A percentile compares a stretch with the other conserved stretches of the same genome.
Conservation (phyloP, 345 rosid genomes). For the Hibiscus mutabilis region DNA sequence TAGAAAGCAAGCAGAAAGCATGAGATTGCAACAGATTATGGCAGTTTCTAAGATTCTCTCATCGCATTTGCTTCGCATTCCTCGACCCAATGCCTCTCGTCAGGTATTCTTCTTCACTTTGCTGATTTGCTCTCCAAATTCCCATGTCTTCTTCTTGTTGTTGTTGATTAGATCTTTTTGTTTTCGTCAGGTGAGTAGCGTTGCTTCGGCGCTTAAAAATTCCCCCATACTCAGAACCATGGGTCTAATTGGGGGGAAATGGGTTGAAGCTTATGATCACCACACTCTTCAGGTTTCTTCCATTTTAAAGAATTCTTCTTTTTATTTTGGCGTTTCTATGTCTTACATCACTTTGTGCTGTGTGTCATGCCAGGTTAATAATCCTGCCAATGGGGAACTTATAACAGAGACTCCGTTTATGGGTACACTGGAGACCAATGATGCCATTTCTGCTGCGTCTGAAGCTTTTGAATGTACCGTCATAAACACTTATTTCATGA, state of each 20-base stretch:
- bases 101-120: background rate
- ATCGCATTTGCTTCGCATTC: background rate
- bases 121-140: background rate
- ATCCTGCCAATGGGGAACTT: slow-evolving; percentile 84
- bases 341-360: background rate
- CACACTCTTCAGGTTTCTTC: slow-evolving; percentile 54
- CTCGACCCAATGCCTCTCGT: background rate
- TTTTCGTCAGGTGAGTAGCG: slow-evolving; percentile 46
- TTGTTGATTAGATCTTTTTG: background rate
- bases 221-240: slow-evolving; percentile 57
- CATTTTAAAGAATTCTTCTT: background rate
- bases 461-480: slow-evolving; percentile 63
- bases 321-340: background rate
- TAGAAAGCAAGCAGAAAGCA: background rate
- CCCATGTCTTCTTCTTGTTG: background rate
- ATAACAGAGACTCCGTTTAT: slow-evolving; percentile 69
- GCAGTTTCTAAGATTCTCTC: background rate
- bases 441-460: slow-evolving; percentile 82
- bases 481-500: background rate
- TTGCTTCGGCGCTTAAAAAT: slow-evolving; percentile 31
- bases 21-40: background rate
- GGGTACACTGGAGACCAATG: slow-evolving; percentile 77
- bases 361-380: slow-evolving; percentile 50
- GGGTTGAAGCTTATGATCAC: slow-evolving; percentile 73
- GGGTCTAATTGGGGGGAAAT: slow-evolving; percentile 83